Conservation (phyloP, 2,329 filamentous ascomycete genomes). For the Diaporthe citrichinensis region DNA sequence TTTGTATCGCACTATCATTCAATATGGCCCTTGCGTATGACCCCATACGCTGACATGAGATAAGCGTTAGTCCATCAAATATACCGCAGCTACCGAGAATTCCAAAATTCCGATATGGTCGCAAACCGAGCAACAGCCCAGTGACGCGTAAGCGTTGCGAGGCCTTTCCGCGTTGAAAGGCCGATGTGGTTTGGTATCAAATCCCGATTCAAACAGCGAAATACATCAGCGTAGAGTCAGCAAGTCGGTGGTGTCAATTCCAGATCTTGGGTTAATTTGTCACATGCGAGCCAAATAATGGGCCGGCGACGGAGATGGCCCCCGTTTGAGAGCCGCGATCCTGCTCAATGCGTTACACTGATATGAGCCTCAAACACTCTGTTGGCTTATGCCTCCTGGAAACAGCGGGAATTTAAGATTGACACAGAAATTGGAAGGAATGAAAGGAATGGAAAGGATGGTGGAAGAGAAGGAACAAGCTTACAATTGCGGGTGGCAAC, state of each 20-base stretch:
- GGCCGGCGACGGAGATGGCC: not conserved
- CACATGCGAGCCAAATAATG: not conserved
- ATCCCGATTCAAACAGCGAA: constrained; percentile 5
- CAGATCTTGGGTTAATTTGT: not conserved
- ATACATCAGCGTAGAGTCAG: constrained; percentile 9
- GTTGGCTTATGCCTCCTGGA: not conserved
- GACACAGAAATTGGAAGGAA: not conserved
- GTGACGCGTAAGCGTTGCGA: constrained; percentile 20
- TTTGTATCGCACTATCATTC: not conserved
- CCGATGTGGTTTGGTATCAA: not conserved
- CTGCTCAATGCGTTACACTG: not conserved
- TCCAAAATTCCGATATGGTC: not conserved
- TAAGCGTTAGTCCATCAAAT: constrained; percentile 14
- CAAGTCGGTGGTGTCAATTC: not conserved
- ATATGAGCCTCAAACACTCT: not conserved
- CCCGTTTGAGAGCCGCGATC: constrained; percentile 3
- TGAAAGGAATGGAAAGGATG: constrained; percentile 12
- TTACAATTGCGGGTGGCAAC: not conserved
- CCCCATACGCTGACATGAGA: constrained; percentile 22
- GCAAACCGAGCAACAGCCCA: not conserved
- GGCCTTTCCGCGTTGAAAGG: not conserved
- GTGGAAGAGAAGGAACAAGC: not conserved
- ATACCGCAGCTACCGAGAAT: constrained; percentile 5
- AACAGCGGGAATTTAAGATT: not conserved
- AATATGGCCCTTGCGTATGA: not conserved